Conservation (phyloP, 768 basidiomycete genomes). For the Pisolithus microcarpus region DNA sequence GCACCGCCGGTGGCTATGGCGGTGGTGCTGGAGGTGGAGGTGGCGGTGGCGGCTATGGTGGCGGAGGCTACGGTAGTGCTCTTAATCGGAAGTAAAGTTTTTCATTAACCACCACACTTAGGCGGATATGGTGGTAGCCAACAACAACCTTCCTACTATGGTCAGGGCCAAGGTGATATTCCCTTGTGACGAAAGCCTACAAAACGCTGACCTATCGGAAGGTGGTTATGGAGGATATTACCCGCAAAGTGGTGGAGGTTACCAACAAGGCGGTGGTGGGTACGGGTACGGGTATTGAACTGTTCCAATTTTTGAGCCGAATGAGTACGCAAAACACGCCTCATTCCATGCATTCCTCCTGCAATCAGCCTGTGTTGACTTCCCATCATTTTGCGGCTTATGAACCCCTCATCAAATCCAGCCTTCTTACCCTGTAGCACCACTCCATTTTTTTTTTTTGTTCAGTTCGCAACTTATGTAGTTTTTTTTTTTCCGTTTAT, state of each 20-base stretch:
- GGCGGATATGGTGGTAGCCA: not conserved
- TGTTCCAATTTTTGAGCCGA: not conserved
- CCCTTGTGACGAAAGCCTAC: not conserved
- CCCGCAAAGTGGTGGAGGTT: not conserved
- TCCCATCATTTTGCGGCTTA: too few relatives aligned
- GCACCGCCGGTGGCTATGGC: conserved; percentile 29
- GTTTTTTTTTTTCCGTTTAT: too few relatives aligned
- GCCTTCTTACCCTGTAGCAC: too few relatives aligned
- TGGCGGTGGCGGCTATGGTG: not conserved
- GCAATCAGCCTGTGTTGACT: not conserved
- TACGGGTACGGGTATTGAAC: not conserved
- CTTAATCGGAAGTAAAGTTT: not conserved
- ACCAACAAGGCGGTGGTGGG: not conserved
- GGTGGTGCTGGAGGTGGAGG: conserved; percentile 26
- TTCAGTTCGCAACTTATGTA: too few relatives aligned
- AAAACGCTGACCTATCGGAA: not conserved
- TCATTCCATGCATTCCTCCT: not conserved
- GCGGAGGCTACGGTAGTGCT: not conserved
- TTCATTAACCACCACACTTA: too few relatives aligned
- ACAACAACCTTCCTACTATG: not conserved
- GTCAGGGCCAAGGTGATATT: not conserved
- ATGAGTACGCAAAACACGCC: not conserved
- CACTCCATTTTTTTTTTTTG: too few relatives aligned
- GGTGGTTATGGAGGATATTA: not conserved
- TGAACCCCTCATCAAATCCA: too few relatives aligned